Conservation (phyloP, 2,329 filamentous ascomycete genomes). For the Diaporthe citrichinensis region DNA sequence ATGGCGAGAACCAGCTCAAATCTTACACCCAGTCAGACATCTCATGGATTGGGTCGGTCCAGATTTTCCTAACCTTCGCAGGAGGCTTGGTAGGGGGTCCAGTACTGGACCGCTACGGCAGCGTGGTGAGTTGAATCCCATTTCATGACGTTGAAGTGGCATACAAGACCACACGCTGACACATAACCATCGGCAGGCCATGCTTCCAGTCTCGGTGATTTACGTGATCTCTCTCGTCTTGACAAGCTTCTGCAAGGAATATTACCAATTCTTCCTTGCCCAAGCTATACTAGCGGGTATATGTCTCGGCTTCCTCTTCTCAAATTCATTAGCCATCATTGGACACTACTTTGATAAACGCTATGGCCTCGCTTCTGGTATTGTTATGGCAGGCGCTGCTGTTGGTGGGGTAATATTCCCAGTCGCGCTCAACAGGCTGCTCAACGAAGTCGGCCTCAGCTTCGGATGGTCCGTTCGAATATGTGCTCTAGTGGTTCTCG, state of each 20-base stretch:
- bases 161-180: background rate
- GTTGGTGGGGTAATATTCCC: slow-evolving; percentile 46
- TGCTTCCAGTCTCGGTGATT: slow-evolving; percentile 39
- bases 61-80: slow-evolving; percentile 41
- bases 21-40: slow-evolving; percentile 40
- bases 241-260: slow-evolving; percentile 41
- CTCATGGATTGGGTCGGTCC: slow-evolving; percentile 41
- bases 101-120: slow-evolving; percentile 39
- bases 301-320: slow-evolving; percentile 54
- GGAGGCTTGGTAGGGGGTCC: slow-evolving; percentile 40
- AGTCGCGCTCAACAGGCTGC: slow-evolving; percentile 41
- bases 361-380: slow-evolving; percentile 45
- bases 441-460: slow-evolving; percentile 41
- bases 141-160: background rate
- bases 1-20: slow-evolving; percentile 39
- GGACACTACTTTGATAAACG: slow-evolving; percentile 47
- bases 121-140: slow-evolving; percentile 25
- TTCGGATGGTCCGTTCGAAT: slow-evolving; percentile 44
- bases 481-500: slow-evolving; percentile 46
- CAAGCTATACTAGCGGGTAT: slow-evolving; percentile 43
- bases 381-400: slow-evolving; percentile 44
- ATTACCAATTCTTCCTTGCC: slow-evolving; percentile 41
- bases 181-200: background rate
- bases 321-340: slow-evolving; percentile 49
- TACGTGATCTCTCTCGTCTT: slow-evolving; percentile 40